These are phyloP conservation scores for Macrophomina tecta DNA, from an alignment of 2,329 filamentous ascomycete genomes.

Conservation along the genomic window DNA sequence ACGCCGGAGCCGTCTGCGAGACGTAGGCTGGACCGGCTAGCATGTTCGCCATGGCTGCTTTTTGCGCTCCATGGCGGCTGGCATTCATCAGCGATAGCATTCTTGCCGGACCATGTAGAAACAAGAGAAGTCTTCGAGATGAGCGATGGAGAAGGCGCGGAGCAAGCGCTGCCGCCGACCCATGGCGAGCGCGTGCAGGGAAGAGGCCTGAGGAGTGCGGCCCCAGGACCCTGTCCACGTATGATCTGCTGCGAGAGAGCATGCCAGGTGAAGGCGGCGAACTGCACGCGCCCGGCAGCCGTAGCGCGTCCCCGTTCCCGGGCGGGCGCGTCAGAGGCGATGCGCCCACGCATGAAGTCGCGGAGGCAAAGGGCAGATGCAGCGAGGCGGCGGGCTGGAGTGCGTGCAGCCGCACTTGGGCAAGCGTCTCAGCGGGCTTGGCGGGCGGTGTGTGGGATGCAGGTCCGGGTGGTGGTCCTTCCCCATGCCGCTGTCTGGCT, in stretches of 20 bases:
- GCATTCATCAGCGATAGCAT: neutral
- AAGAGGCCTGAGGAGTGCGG: constrained; percentile 10
- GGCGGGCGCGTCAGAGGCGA: neutral
- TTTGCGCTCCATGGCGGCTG: neutral
- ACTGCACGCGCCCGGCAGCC: constrained; percentile 2
- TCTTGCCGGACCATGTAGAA: constrained; percentile 1
- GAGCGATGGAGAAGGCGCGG: neutral
- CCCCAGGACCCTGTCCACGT: constrained; percentile 9
- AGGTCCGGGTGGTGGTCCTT: constrained; percentile 25
- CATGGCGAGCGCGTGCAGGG: constrained; percentile 4
- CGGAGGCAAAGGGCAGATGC: neutral
- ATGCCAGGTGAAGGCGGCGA: constrained; percentile 2
- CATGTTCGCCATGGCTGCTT: neutral
- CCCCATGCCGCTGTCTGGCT: constrained; percentile 27
- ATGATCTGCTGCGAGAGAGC: neutral
- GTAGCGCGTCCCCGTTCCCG: neutral
- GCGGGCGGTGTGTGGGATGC: constrained; percentile 23
- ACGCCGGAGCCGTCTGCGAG: neutral
- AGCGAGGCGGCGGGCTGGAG: neutral
- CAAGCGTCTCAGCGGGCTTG: constrained; percentile 19
- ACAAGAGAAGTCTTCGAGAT: neutral
- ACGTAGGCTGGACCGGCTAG: neutral
- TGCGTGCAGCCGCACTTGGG: constrained; percentile 12
- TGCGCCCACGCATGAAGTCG: neutral
- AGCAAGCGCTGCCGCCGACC: neutral